A percentile compares a stretch with the other conserved stretches of the same genome.
phyloP scores from a whole-genome alignment of 140 eudicot species.

The Cichorium intybus region DNA sequence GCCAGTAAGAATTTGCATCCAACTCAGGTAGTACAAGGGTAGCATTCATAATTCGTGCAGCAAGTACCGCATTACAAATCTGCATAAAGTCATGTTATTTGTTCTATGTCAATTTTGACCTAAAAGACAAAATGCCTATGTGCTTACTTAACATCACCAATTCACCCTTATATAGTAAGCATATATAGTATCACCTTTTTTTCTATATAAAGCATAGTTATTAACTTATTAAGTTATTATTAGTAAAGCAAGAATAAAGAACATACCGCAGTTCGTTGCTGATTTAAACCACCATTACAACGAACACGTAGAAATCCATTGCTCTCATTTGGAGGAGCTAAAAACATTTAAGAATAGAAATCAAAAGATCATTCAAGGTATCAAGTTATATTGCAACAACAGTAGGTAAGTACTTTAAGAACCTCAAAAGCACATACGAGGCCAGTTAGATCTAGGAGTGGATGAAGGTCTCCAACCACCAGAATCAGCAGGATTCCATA shows the following conservation, averaged over 20 bases:
- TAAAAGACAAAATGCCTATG: too few relatives aligned
- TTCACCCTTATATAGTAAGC: too few relatives aligned
- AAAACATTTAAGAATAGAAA: conserved; percentile 14
- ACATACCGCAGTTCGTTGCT: conserved; percentile 91
- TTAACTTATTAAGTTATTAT: too few relatives aligned
- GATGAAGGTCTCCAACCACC: conserved; percentile 90
- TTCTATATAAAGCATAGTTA: background rate
- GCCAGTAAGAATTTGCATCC: conserved; percentile 97
- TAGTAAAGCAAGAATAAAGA: conserved; percentile 8
- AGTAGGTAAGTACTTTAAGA: conserved; percentile 9
- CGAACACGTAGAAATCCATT: conserved; percentile 93
- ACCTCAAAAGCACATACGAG: conserved; percentile 45
- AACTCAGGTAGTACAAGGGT: conserved; percentile 97
- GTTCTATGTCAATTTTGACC: background rate
- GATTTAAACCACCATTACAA: conserved; percentile 96
- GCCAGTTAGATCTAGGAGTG: conserved; percentile 91
- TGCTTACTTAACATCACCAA: too few relatives aligned
- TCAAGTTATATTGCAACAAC: background rate
- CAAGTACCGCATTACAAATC: conserved; percentile 98
- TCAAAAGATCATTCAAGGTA: conserved; percentile 17
- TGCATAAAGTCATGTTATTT: conserved; percentile 34
- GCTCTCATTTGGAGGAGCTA: conserved; percentile 82
- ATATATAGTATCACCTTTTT: background rate
- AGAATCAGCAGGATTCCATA: conserved; percentile 78
- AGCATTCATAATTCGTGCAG: conserved; percentile 99